Conservation (phyloP, 2,329 filamentous ascomycete species). For the Apiospora hydei region DNA sequence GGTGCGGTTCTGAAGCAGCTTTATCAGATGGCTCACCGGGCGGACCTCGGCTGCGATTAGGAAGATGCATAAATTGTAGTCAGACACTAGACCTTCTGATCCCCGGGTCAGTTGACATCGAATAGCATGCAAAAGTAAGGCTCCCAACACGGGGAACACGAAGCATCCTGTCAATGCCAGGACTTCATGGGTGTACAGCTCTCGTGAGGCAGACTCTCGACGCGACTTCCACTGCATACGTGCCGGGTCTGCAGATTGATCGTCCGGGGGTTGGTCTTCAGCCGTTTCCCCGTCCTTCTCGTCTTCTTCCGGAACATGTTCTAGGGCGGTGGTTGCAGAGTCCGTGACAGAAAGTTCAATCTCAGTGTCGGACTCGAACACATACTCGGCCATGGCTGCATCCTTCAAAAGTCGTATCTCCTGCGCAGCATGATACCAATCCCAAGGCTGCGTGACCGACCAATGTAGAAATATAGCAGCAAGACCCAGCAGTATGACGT, state of each 20-base stretch:
- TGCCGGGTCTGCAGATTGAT: constrained; percentile 25
- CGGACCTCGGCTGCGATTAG: constrained; percentile 85
- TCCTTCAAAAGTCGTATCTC: constrained; percentile 60
- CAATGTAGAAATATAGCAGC: constrained; percentile 90
- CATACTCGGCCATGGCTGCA: constrained; percentile 49
- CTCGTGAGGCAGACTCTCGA: constrained; percentile 56
- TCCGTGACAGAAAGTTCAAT: constrained; percentile 38
- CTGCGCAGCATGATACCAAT: constrained; percentile 78
- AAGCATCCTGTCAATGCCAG: constrained; percentile 82
- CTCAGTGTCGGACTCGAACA: constrained; percentile 56
- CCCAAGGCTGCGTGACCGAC: constrained; percentile 90
- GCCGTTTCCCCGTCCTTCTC: constrained; percentile 32
- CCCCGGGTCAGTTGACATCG: constrained; percentile 81
- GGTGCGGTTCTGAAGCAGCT: constrained; percentile 79
- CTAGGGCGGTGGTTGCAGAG: constrained; percentile 40
- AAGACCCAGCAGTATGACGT: constrained; percentile 80
- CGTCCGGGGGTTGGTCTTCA: constrained; percentile 29
- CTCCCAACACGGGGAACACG: constrained; percentile 77
- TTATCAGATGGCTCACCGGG: constrained; percentile 82
- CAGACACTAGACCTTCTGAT: constrained; percentile 86
- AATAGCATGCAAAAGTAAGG: constrained; percentile 83
- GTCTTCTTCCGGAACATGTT: constrained; percentile 56
- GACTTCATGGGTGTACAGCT: constrained; percentile 78
- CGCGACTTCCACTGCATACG: constrained; percentile 35
- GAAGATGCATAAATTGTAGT: constrained; percentile 93